Conservation (phyloP, 2,329 filamentous ascomycete genomes). For the Verticillium dahliae region DNA sequence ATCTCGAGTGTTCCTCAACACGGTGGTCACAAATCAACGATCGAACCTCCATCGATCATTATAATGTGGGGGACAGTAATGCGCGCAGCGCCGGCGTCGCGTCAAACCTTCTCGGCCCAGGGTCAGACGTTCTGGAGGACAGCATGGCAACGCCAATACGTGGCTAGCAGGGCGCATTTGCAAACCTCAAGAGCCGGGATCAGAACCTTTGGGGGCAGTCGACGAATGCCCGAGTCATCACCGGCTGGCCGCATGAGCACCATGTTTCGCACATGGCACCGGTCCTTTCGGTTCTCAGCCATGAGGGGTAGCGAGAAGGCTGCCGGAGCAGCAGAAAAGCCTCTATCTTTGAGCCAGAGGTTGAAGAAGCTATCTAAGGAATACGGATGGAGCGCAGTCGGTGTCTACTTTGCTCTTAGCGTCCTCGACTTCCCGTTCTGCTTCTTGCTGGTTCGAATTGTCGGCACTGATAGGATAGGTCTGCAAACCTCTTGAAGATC, state of each 20-base stretch:
- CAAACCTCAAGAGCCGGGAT: background rate
- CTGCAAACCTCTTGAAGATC: conserved; percentile 17
- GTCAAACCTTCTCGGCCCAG: conserved; percentile 3
- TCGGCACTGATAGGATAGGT: conserved; percentile 85
- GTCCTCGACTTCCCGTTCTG: conserved; percentile 92
- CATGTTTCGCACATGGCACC: conserved; percentile 4
- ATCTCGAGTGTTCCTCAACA: no score
- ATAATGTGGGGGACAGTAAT: conserved; percentile 1
- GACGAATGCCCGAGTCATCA: background rate
- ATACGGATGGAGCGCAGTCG: conserved; percentile 89
- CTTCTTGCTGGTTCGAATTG: conserved; percentile 75
- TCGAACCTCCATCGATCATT: background rate
- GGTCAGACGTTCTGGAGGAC: conserved; percentile 6
- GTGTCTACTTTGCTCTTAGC: conserved; percentile 81
- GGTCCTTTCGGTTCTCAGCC: conserved; percentile 10
- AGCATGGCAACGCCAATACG: conserved; percentile 6
- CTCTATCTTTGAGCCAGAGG: conserved; percentile 57
- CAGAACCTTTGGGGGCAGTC: background rate
- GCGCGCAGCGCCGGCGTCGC: conserved; percentile 4
- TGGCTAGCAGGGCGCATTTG: conserved; percentile 1
- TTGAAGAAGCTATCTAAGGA: conserved; percentile 82
- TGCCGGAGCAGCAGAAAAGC: conserved; percentile 9
- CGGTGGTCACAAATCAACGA: background rate
- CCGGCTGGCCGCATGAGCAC: conserved; percentile 2
- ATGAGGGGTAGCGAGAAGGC: conserved; percentile 2